Evolutionary conservation across 352 stramenopile genomes (phyloP), one percentile per base, ranked within the genome.

Genomic region (Phytopythium helicoides): DNA sequence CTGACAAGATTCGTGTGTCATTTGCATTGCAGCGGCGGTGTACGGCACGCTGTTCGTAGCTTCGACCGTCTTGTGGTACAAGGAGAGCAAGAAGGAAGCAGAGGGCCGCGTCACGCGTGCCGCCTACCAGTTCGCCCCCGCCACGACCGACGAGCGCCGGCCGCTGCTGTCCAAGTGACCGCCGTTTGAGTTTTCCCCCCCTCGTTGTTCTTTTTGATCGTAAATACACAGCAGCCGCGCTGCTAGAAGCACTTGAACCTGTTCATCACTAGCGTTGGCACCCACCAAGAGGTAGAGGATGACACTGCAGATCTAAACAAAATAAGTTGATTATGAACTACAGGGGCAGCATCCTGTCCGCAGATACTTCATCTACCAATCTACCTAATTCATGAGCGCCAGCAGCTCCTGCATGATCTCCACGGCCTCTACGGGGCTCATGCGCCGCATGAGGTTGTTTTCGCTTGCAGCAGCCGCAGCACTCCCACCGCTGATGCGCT

Each of bases 21-120:
- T 42, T 6, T 42, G 6, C 12, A 34, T 50, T n/a, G 31, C 47
- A 84, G 83, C 83, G 1, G 68, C 64, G 31, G 53, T 94, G 22
- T 94, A 94, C 42, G 83, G 72, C 11, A 77, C 71, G 44, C 60
- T 89, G 12, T 90, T 92, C 46, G 57, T 88, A 14, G 76, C 74
- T 14, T 92, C 81, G 14, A 88, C 77, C 23, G 68, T 66, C 9
- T 57, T 89, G 16, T 92, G 81, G 54, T 86, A 81, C 55, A 66
- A 87, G 52, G 79, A 94, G 65, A 78, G 64, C 36, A 73, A 77
- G 55, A 90, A 88, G 62, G 59, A 60, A 47, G 46, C 50, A 38
- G 23, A 45, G 10, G 46, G 60, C 42, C 58, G 58, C 25, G 39
- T 55, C 51, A 64, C 45, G 50, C 52, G 42, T 64, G 66, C 45